Base-by-base conservation (phyloP, 495 filamentous ascomycete genomes). In the Sordaria brevicollis region DNA sequence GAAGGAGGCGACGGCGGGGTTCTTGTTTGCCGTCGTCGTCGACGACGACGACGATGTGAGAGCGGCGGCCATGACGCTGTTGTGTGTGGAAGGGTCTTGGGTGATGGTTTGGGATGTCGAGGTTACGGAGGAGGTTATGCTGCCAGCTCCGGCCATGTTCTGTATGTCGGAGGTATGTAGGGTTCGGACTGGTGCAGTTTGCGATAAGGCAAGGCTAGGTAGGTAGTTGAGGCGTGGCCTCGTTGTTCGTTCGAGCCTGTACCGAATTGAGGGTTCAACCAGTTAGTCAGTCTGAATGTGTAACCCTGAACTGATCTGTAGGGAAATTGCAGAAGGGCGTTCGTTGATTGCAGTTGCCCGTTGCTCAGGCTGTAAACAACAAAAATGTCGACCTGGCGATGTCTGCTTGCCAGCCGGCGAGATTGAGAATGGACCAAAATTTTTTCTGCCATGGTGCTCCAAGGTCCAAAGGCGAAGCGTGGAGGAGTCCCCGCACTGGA, bases 41-140 rank as follows among this genome's bases (percentile, higher is more conserved):
- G 77, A 79, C 66, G 68, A 37, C 37, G 72, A 6, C 1, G 67
- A 10, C 13, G 36, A 41, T 15, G 78, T 68, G 70, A 76, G 68
- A 69, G 76, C 66, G 36, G 78, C 74, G 21, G 74, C 74, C 38
- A 82, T 80, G 57, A 75, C 76, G 10, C 82, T 81, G 21, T 76
- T 73, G 38, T 78, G 70, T 29, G 83, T 85, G 73, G 49, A 62
- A 5, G 83, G 81, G 21, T 76, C 73, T 38, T 78, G 71, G 31
- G 83, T 85, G 72, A 87, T 74, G 41, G 85, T 87, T 73, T 86
- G 82, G 6, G 85, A 87, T 39, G 85, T 86, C 15, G 84, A 86
- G 57, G 85, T 87, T 70, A 85, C 81, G 54, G 84, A 85, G 67
- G 85, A 86, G 69, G 81, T 79, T 6, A 79, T 82, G 73, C 85